Percentiles rank a stretch among this genome's conserved stretches.
These are phyloP conservation scores for Penicillium arizonense DNA, from an alignment of 495 filamentous ascomycete species.

Conservation along the genomic window DNA sequence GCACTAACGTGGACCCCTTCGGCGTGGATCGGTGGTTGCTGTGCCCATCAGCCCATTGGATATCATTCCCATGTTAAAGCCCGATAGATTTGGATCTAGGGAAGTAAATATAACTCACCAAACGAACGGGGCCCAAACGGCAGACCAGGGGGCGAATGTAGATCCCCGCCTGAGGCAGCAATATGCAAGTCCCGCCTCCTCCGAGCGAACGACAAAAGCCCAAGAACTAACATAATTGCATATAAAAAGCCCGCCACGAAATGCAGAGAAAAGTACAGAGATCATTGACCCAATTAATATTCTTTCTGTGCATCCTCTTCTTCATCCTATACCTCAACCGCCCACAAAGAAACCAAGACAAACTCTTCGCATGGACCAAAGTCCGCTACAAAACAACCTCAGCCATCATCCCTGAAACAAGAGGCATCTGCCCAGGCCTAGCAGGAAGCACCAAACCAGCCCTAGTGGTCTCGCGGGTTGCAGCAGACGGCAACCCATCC, in stretches of 20 bases:
- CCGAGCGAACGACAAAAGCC: background rate
- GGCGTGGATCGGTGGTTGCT: too few relatives aligned
- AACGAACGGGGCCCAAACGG: too few relatives aligned
- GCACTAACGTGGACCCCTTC: too few relatives aligned
- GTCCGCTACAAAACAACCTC: conserved; percentile 36
- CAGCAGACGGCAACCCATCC: conserved; percentile 32
- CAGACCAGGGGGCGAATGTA: background rate
- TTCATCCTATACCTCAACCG: conserved; percentile 36
- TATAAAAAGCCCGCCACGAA: conserved; percentile 3
- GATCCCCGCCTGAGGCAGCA: background rate
- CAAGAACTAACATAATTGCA: background rate
- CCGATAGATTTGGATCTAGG: too few relatives aligned
- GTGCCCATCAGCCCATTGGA: too few relatives aligned
- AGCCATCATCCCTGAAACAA: conserved; percentile 20
- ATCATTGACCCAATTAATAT: conserved; percentile 25
- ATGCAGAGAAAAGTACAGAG: conserved; percentile 24
- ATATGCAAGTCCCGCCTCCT: background rate
- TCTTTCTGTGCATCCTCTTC: conserved; percentile 28
- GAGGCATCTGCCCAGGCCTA: conserved; percentile 36
- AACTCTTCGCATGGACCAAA: conserved; percentile 35
- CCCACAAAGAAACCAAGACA: conserved; percentile 20
- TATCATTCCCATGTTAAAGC: too few relatives aligned
- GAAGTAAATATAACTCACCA: too few relatives aligned
- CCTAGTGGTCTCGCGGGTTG: conserved; percentile 35
- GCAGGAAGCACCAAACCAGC: conserved; percentile 32